Base-by-base conservation (phyloP, 805 yeast genomes). In the Jamesozyma gamospora region DNA sequence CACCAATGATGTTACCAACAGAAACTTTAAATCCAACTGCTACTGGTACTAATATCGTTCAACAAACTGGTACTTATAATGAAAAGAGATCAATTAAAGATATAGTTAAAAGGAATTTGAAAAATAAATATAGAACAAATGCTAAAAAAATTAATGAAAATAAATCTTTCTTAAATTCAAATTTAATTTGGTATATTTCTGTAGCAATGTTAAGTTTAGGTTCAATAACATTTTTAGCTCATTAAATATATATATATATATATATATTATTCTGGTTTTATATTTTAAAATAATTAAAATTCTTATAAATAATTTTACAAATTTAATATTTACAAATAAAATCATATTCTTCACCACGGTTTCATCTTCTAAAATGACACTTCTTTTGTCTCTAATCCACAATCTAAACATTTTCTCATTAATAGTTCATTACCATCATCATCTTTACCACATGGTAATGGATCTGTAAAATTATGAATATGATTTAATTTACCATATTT, bases 1-100 rank as follows among this genome's bases (percentile, higher is more conserved):
- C 98, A 5, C 94, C 98, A 9, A 71, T 82, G 74, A 92, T 92
- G 98, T 74, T 92, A 44, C 98, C 98, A 17, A 92, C 97, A 1
- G 64, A 59, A 39, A 88, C 96, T 0, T 66, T 92, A 70, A 90
- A 88, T 62, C 98, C 98, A 17, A 83, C 95, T 2, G 46, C 34
- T 16, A 41, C 45, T 5, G 64, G 53, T 5, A 49, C 69, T 4
- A 43, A 64, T 35, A 45, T 65, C 11, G 15, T 30, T 2, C 43
- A 37, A 12, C 37, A 53, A 15, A 48, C 24, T 10, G 14, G n/a
- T 4, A 4, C 47, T 15, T 40, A 54, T 9, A 38, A 65, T 51
- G 48, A 59, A 52, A 61, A 66, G 36, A 59, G 64, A 51, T 57
- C 64, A 14, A 42, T 61, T 34, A 62, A 59, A 41, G 51, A 64